phyloP scores from a whole-genome alignment of 2,329 filamentous ascomycete species.

The Epicoccum nigrum region DNA sequence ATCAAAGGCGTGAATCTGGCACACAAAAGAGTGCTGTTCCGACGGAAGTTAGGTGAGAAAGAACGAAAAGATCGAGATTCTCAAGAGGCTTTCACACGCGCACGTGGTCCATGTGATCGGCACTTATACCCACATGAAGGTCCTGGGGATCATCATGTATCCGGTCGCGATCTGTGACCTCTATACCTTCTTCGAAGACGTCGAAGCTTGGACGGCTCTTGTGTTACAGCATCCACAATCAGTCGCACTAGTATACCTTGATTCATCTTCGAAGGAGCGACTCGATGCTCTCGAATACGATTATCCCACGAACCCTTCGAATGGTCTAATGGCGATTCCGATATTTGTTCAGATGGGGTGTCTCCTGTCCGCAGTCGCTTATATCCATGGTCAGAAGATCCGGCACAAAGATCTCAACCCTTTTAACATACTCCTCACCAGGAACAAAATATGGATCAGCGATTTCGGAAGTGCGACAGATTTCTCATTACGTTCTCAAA shows the following conservation, averaged over 20 bases:
- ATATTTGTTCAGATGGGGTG: conserved; percentile 21
- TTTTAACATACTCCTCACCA: conserved; percentile 24
- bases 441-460: conserved; percentile 16
- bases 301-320: no score
- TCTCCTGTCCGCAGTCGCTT: conserved; percentile 24
- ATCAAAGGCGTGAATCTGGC: not conserved
- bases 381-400: conserved; percentile 27
- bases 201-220: no score
- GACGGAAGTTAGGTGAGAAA: not conserved
- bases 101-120: not conserved
- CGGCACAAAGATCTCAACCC: conserved; percentile 34
- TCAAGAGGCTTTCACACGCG: not conserved
- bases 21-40: not conserved
- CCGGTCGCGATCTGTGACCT: not conserved
- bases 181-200: not conserved
- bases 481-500: conserved; percentile 24
- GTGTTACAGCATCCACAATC: no score
- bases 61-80: not conserved
- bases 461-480: no score
- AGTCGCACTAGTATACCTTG: no score
- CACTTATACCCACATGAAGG: not conserved
- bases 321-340: no score
- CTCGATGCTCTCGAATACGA: no score
- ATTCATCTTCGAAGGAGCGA: no score
- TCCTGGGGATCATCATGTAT: not conserved